Evolutionary conservation across 2,329 filamentous ascomycete genomes (phyloP).

Genomic region (Diaporthe helianthi): DNA sequence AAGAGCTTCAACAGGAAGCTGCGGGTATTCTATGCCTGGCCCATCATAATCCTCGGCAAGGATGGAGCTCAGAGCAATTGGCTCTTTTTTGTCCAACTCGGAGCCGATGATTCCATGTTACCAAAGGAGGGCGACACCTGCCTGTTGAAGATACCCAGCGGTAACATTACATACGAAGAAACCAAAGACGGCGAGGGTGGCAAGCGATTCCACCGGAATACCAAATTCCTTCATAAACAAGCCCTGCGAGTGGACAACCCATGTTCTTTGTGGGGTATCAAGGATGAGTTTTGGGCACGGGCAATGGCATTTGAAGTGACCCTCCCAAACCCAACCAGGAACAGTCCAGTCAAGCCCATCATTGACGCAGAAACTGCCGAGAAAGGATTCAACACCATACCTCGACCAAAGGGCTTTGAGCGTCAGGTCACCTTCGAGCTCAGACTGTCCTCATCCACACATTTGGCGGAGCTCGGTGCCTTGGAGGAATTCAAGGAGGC

Average conservation of each 20-base stretch:
- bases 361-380: too few species aligned
- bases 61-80: too few species aligned
- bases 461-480: slow-evolving; percentile 4
- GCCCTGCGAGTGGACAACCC: not conserved
- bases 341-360: too few species aligned
- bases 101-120: not conserved
- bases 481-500: not conserved
- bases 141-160: too few species aligned
- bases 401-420: too few species aligned
- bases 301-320: too few species aligned
- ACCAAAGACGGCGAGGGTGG: too few species aligned
- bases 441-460: not conserved
- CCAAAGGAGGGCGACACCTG: slow-evolving; percentile 16
- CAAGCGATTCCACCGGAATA: too few species aligned
- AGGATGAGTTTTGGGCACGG: not conserved
- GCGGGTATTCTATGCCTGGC: not conserved
- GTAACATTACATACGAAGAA: too few species aligned
- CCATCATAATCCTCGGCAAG: not conserved
- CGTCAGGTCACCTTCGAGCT: not conserved
- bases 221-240: not conserved
- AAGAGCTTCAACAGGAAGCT: too few species aligned
- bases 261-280: not conserved
- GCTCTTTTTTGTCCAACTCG: slow-evolving; percentile 15
- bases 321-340: too few species aligned
- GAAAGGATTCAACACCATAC: too few species aligned